Percentiles rank a stretch among this genome's conserved stretches.
phyloP scores from a whole-genome alignment of 768 basidiomycete species.

The Boletales sp. region DNA sequence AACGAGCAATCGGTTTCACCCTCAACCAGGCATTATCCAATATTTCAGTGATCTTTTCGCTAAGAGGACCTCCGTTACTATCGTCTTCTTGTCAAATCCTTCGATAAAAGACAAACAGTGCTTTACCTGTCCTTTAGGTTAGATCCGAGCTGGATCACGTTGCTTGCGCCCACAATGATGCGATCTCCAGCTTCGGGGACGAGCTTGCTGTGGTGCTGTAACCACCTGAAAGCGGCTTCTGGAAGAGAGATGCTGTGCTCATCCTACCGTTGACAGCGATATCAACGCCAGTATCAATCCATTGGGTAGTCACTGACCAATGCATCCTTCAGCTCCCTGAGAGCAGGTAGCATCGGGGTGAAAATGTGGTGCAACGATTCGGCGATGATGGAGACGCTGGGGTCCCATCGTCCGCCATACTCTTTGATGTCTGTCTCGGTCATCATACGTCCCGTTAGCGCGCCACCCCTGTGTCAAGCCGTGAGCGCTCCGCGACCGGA shows the following conservation, averaged over 20 bases:
- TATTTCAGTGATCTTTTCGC: neutral
- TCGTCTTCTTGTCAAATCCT: neutral
- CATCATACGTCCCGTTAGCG: conserved; percentile 9
- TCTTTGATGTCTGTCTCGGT: conserved; percentile 4
- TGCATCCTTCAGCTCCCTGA: conserved; percentile 14
- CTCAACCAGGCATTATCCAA: conserved; percentile 6
- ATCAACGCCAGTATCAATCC: neutral
- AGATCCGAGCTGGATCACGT: conserved; percentile 32
- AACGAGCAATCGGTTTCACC: conserved; percentile 1
- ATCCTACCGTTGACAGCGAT: neutral
- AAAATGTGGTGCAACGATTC: neutral
- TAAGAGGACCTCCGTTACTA: conserved; percentile 2
- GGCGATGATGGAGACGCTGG: conserved; percentile 1
- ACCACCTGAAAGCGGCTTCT: conserved; percentile 18
- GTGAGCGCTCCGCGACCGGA: no score
- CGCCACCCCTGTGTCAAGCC: conserved; percentile 5
- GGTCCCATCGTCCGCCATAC: conserved; percentile 11
- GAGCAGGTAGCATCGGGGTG: conserved; percentile 8
- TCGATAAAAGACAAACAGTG: neutral
- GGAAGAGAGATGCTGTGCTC: conserved; percentile 8
- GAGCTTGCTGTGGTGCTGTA: conserved; percentile 20
- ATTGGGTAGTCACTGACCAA: conserved; percentile 4
- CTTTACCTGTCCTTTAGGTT: conserved; percentile 13
- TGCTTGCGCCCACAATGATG: conserved; percentile 38
- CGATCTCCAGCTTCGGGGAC: conserved; percentile 16